Percentiles rank a stretch among this genome's conserved stretches.
Conservation (phyloP, 495 filamentous ascomycete genomes). For the Podospora pseudocomata region DNA sequence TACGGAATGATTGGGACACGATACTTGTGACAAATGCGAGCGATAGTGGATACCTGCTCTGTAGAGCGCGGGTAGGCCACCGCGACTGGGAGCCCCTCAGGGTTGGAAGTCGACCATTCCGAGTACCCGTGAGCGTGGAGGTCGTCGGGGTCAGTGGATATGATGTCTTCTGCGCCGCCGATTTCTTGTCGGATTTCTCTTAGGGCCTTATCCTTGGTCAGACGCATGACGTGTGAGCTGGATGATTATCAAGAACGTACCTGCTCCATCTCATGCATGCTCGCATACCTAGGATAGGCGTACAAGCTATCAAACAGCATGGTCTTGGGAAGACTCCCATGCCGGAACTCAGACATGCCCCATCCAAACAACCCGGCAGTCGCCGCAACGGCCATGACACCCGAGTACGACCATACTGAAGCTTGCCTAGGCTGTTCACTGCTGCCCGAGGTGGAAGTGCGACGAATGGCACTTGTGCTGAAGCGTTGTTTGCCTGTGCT, state of each 20-base stretch:
- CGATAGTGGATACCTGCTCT: slow-evolving; percentile 74
- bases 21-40: slow-evolving; percentile 76
- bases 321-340: slow-evolving; percentile 29
- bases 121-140: slow-evolving; percentile 79
- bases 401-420: slow-evolving; percentile 32
- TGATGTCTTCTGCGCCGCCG: slow-evolving; percentile 55
- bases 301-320: slow-evolving; percentile 41
- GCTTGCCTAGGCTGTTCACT: slow-evolving; percentile 13
- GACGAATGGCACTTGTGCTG: slow-evolving; percentile 23
- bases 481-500: slow-evolving; percentile 20
- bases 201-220: slow-evolving; percentile 20
- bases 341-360: slow-evolving; percentile 33
- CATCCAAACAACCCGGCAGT: slow-evolving; percentile 43
- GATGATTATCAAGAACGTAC: slow-evolving; percentile 34
- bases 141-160: slow-evolving; percentile 81
- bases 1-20: slow-evolving; percentile 84
- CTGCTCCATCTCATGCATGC: slow-evolving; percentile 46
- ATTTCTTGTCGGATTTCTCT: slow-evolving; percentile 61
- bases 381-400: slow-evolving; percentile 39
- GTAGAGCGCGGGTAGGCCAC: slow-evolving; percentile 76
- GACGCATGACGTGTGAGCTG: background rate
- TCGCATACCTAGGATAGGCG: slow-evolving; percentile 44
- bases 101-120: slow-evolving; percentile 83
- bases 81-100: slow-evolving; percentile 71
- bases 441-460: slow-evolving; percentile 16